Evolutionary conservation across 2,329 filamentous ascomycete species (phyloP).

Genomic region (Aspergillus eucalypticola): DNA sequence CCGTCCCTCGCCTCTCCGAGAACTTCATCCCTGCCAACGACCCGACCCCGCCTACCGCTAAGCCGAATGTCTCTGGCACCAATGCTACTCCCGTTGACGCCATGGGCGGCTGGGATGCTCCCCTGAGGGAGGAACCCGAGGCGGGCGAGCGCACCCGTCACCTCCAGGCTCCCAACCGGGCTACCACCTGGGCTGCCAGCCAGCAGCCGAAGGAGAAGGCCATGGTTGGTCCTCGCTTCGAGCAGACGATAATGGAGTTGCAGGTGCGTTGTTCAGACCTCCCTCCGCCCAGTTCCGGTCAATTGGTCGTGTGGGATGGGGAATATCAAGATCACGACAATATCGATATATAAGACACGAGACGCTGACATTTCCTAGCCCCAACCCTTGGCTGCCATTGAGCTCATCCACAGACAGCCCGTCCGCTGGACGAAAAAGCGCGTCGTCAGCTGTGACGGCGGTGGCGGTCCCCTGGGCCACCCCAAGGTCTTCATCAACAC

Average conservation of each 20-base stretch:
- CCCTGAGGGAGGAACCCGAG: conserved; percentile 57
- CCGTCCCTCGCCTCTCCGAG: conserved; percentile 41
- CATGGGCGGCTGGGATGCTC: conserved; percentile 51
- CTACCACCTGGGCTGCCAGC: conserved; percentile 77
- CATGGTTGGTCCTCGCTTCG: conserved; percentile 93
- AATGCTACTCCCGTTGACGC: conserved; percentile 58
- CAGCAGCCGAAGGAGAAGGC: conserved; percentile 78
- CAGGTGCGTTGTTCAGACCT: conserved; percentile 65
- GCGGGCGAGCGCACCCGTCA: conserved; percentile 59
- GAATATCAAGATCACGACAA: no score
- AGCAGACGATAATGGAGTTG: conserved; percentile 89
- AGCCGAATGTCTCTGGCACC: conserved; percentile 60
- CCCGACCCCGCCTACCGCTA: conserved; percentile 51
- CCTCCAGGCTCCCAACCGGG: conserved; percentile 84
- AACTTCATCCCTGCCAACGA: conserved; percentile 57
- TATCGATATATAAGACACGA: background rate
- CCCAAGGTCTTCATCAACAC: conserved; percentile 96
- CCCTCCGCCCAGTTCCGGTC: no score
- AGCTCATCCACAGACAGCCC: conserved; percentile 92
- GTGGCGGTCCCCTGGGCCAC: conserved; percentile 85
- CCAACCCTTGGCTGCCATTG: conserved; percentile 84
- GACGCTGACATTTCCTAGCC: conserved; percentile 60
- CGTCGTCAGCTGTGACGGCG: conserved; percentile 85
- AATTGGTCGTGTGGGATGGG: no score
- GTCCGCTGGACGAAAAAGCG: conserved; percentile 86